Base-by-base conservation (phyloP, 1,284 basidiomycete species). In the Pyrrhoderma noxium region DNA sequence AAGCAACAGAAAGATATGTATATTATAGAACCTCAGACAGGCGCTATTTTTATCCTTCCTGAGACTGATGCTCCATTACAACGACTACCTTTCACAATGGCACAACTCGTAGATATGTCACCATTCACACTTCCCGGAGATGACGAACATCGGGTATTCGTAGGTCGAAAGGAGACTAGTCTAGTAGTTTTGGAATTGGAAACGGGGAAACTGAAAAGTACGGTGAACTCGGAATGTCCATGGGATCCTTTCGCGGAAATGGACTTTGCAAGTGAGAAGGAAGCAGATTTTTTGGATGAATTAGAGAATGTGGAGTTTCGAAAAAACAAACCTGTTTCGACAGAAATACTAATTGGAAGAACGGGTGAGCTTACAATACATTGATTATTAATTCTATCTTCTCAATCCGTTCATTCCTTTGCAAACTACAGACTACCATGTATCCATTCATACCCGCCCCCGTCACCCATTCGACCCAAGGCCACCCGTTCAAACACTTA, bases 11-110 rank as follows among this genome's bases (percentile, higher is more conserved):
- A 80, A 52, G 91, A 93, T 62, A 75, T 87, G 45, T 95, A 93
- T 68, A 81, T 94, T 53, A 88, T 95, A 49, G 93, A 95, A 63
- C 93, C 92, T 0, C 87, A 92, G 69, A 82, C 85, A 1, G 93
- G 92, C 5, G 85, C 91, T 61, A 89, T 95, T 60, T 95, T 91
- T 66, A 77, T 93, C 48, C 79, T 89, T 66, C 69, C 80, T 2
- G 76, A 79, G 0, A 76, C 80, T 0, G 72, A 74, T 14, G 76
- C 76, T 42, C 77, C 86, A 0, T 72, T 89, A 43, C 84, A 92
- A 60, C 86, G 87, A 39, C 82, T 95, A 52, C 89, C 90, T 0
- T 79, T 93, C 56, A 81, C 88, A 25, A 84, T 95, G 77, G 71
- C 87, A 0, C 86, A 95, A 64, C 76, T 95, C 34, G 90, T 94